Percentiles rank a stretch among this genome's conserved stretches.
These are phyloP conservation scores for Suillus subaureus DNA, from an alignment of 768 basidiomycete species.

Conservation along the genomic window DNA sequence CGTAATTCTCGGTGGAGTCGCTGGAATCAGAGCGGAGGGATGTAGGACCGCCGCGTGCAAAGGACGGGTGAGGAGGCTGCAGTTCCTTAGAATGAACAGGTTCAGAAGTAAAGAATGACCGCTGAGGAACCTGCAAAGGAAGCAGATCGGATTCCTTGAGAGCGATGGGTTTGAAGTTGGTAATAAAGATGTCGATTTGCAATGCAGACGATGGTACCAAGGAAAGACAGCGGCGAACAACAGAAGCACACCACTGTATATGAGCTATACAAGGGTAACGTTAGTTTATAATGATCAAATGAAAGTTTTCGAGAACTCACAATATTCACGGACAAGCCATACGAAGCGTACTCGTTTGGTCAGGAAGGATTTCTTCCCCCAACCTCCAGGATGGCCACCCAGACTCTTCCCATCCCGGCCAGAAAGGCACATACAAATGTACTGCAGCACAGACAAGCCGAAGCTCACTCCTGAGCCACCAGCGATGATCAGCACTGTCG, in stretches of 20 bases:
- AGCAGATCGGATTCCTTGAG: slow-evolving; percentile 11
- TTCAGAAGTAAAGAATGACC: slow-evolving; percentile 17
- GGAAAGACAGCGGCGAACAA: slow-evolving; percentile 61
- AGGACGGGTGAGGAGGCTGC: slow-evolving; percentile 38
- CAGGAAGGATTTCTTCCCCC: slow-evolving; percentile 41
- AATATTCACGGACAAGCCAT: slow-evolving; percentile 77
- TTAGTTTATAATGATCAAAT: background rate
- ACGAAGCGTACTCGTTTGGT: slow-evolving; percentile 68
- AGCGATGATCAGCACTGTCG: slow-evolving; percentile 61
- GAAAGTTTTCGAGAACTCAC: slow-evolving; percentile 41
- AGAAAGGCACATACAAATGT: slow-evolving; percentile 58
- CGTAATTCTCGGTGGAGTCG: slow-evolving; percentile 34
- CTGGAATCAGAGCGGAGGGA: slow-evolving; percentile 18
- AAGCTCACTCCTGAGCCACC: slow-evolving; percentile 82
- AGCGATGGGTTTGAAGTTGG: slow-evolving; percentile 48
- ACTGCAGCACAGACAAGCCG: slow-evolving; percentile 65
- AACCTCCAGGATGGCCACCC: slow-evolving; percentile 49
- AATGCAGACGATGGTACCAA: slow-evolving; percentile 51
- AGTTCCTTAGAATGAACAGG: slow-evolving; percentile 27
- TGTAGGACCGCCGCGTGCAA: slow-evolving; percentile 15
- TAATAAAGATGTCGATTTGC: slow-evolving; percentile 76
- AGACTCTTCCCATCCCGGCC: slow-evolving; percentile 52
- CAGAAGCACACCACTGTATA: slow-evolving; percentile 74
- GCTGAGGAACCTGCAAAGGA: slow-evolving; percentile 16
- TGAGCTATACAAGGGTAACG: slow-evolving; percentile 48